A percentile compares a stretch with the other conserved stretches of the same genome.
Evolutionary conservation across 1,284 basidiomycete species (phyloP).

Genomic region (Irpex lacteus): DNA sequence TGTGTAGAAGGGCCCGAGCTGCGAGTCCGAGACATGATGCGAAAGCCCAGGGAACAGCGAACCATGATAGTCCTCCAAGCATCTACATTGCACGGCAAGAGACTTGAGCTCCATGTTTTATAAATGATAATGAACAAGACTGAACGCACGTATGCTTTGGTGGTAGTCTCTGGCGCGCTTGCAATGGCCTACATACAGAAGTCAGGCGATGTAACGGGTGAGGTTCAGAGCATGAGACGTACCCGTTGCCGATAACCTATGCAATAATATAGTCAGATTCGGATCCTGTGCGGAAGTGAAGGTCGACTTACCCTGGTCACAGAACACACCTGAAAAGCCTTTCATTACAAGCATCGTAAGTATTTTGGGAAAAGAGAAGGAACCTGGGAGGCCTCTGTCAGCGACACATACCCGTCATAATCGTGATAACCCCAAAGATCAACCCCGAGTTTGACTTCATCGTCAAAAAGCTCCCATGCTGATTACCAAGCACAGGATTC

Average conservation of each 20-base stretch:
- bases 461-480: slow-evolving; percentile 69
- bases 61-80: slow-evolving; percentile 62
- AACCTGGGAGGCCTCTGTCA: not conserved
- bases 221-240: slow-evolving; percentile 10
- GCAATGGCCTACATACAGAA: slow-evolving; percentile 42
- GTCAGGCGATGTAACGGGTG: too few relatives aligned
- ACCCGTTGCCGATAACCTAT: slow-evolving; percentile 51
- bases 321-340: slow-evolving; percentile 47
- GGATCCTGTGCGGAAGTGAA: not conserved
- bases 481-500: slow-evolving; percentile 61
- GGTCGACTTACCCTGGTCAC: slow-evolving; percentile 41
- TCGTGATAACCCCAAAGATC: slow-evolving; percentile 48
- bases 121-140: not conserved
- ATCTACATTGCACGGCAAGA: slow-evolving; percentile 32
- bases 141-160: slow-evolving; percentile 43
- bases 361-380: not conserved
- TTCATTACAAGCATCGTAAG: not conserved
- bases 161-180: slow-evolving; percentile 46
- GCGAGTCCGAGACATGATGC: slow-evolving; percentile 56
- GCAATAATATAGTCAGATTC: not conserved
- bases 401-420: slow-evolving; percentile 29
- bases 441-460: slow-evolving; percentile 55
- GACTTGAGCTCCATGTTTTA: not conserved
- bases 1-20: slow-evolving; percentile 46
- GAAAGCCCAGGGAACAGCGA: slow-evolving; percentile 58